Base-by-base conservation (phyloP, 129 eudicot genomes). In the Helichrysum umbraculigerum region DNA sequence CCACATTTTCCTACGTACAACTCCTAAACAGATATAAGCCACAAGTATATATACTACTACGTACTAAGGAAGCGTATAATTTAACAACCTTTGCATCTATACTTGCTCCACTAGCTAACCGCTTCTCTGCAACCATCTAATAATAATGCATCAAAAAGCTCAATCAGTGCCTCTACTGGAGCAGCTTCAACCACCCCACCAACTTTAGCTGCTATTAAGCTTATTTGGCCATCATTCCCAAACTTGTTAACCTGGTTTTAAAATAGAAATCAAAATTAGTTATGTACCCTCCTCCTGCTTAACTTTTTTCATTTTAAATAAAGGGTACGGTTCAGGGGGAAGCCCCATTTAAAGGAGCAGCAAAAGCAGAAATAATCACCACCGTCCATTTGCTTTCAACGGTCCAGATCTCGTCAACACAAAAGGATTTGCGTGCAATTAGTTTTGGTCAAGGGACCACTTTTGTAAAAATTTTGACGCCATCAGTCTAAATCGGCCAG, bases 41-140 rank as follows among this genome's bases (percentile, higher is more conserved):
- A 30, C 79, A 68, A 29, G 60, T 41, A 61, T 33, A 33, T 21
- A 57, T 22, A n/a, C n/a, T n/a, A n/a, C n/a, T n/a, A n/a, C n/a
- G n/a, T 19, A 35, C 14, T 51, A 34, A 25, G n/a, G 69, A 59
- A 68, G 61, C 20, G 56, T 3, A 4, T 11, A 44, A 39, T 20
- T 42, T 1, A 17, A 76, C 44, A 69, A 93, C 98, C 93, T 91
- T 94, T 16, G 93, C 85, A 22, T 94, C 96, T 56, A 77, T 42
- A 66, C 29, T 78, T 54, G 85, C 96, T 66, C 81, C 93, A 73
- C n/a, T n/a, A n/a, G n/a, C 82, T 78, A 73, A 87, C 87, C 8
- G 97, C 96, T 78, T 94, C 98, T 81, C 83, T 88, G 74, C 97
- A 94, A 57, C 98, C 98, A 72, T 94, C 93, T n/a, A n/a, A n/a